Conservation (phyloP, 1,284 basidiomycete genomes). For the Porodaedalea pini region DNA sequence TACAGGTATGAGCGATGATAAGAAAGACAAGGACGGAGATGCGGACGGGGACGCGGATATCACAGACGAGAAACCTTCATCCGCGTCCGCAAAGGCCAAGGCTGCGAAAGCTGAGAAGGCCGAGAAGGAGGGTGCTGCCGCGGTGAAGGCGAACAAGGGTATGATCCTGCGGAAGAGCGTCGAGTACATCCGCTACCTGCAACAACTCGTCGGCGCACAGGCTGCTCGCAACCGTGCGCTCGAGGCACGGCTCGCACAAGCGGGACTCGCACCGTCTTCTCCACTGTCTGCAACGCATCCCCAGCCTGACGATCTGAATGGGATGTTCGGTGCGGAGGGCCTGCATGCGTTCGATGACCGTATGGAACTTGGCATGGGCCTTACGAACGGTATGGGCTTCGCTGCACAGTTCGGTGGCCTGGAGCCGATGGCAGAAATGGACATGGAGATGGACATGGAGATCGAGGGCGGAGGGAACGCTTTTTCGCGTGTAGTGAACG, state of each 20-base stretch:
- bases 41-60: background rate
- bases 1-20: background rate
- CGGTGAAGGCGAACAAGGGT: slow-evolving; percentile 84
- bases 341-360: slow-evolving; percentile 6
- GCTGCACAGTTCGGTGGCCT: slow-evolving; percentile 12
- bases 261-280: slow-evolving; percentile 4
- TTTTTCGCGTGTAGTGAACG: slow-evolving; percentile 49
- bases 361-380: slow-evolving; percentile 6
- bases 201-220: slow-evolving; percentile 78
- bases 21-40: background rate
- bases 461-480: slow-evolving; percentile 22
- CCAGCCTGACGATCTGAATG: background rate
- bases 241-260: slow-evolving; percentile 55
- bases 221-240: slow-evolving; percentile 72
- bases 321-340: slow-evolving; percentile 3
- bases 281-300: background rate
- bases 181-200: slow-evolving; percentile 84
- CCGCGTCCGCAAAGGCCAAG: background rate
- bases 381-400: slow-evolving; percentile 19
- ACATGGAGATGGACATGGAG: slow-evolving; percentile 26
- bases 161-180: slow-evolving; percentile 87
- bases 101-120: background rate
- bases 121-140: slow-evolving; percentile 17
- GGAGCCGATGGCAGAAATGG: slow-evolving; percentile 22
- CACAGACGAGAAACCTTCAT: background rate